Base-by-base conservation (phyloP, 2,329 filamentous ascomycete species). In the Aspergillus transmontanensis region DNA sequence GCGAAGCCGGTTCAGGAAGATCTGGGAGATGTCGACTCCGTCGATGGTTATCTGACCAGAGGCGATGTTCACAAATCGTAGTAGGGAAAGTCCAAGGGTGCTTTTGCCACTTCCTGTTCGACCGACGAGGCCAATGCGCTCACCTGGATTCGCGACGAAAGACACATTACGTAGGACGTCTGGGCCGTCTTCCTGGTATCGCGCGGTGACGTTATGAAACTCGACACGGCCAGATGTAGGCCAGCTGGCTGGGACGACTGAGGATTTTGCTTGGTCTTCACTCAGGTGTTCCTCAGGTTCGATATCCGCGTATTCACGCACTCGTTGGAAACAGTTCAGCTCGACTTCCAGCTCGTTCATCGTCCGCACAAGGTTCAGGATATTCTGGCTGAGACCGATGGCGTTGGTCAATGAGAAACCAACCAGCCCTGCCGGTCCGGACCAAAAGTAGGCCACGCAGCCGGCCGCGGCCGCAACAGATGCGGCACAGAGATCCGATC, bases 321-420 rank as follows among this genome's bases (percentile, higher is more conserved):
- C 65, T 51, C 57, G 67, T 54, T 73, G 70, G 58, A 66, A 76
- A 32, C 62, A 68, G 53, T 87, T 85, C 68, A 87, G 78, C 70
- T 87, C 84, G 0, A 87, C 80, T 69, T 87, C 85, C 14, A 86
- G 76, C 64, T 86, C 83, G 63, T 87, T 87, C 78, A 85, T 83
- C 16, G 79, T 75, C 30, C 85, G 80, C 10, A 87, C 84, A 41
- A 87, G 69, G 32, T 79, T 72, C 28, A 87, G 68, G 48, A 87
- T 86, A 0, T 82, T 82, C 62, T 81, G 76, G 55, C 83, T 86
- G 23, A 87, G 73, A 0, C 82, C 83, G n/a, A 82, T 85, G 32
- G 85, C 84, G 59, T 85, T 87, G 23, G 80, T 82, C 28, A 87
- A 75, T 1, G 85, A 87, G 72, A 87, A 86, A 5, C 84, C 85